Conservation (phyloP, 306 rosid species). For the barrel medic (Medicago truncatula) region DNA sequence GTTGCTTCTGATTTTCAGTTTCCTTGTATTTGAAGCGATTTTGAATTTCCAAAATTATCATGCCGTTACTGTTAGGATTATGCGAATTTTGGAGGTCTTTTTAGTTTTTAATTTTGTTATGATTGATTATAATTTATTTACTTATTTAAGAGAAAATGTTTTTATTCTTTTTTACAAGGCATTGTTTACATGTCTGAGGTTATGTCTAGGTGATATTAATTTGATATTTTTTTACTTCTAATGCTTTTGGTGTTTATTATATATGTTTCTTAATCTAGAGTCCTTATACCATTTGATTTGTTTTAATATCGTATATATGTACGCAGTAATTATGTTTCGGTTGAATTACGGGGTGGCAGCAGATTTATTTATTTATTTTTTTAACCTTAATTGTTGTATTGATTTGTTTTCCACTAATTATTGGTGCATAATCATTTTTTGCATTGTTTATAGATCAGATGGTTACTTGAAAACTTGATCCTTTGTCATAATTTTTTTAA, state of each 20-base stretch:
- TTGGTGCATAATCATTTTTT: slow-evolving; percentile 13
- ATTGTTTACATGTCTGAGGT: not conserved
- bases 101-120: slow-evolving; percentile 4
- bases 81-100: slow-evolving; percentile 23
- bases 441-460: slow-evolving; percentile 9
- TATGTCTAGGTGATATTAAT: slow-evolving; percentile 33
- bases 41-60: slow-evolving; percentile 4
- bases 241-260: too few relatives aligned
- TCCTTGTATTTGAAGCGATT: not conserved
- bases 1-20: slow-evolving; percentile 45
- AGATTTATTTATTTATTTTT: not conserved
- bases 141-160: not conserved
- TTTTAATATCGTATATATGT: slow-evolving; percentile 19
- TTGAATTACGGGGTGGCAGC: not conserved
- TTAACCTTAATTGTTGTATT: slow-evolving; percentile 11
- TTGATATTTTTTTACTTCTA: too few relatives aligned
- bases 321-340: slow-evolving; percentile 19
- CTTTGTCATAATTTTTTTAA: slow-evolving; percentile 10
- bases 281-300: too few relatives aligned
- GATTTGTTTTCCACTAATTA: slow-evolving; percentile 9
- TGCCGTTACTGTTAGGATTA: slow-evolving; percentile 10
- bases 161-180: not conserved
- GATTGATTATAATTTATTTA: slow-evolving; percentile 1
- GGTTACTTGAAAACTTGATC: slow-evolving; percentile 34
- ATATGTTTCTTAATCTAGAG: too few relatives aligned